These are phyloP conservation scores for Herpetomonas samuelpessoai DNA, from an alignment of 208 protist genomes.

Conservation along the genomic window DNA sequence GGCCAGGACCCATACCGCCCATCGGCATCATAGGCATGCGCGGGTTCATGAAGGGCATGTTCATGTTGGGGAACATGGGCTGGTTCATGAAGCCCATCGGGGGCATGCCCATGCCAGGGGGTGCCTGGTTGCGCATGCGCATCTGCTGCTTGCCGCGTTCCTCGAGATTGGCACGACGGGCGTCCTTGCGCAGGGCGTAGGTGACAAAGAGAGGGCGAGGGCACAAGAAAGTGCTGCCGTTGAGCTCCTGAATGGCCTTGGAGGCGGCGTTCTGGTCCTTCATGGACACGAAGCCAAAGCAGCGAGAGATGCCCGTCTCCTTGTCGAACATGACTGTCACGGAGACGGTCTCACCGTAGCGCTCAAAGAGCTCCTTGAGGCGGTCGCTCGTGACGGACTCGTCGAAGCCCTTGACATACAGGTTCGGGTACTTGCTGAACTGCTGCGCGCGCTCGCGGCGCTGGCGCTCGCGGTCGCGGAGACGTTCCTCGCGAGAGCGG, in stretches of 20 bases:
- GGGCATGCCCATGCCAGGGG: constrained; percentile 51
- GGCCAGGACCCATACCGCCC: constrained; percentile 31
- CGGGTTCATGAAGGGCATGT: constrained; percentile 74
- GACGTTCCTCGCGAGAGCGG: constrained; percentile 96
- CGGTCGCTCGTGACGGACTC: constrained; percentile 95
- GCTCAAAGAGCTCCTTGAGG: constrained; percentile 94
- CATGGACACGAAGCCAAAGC: constrained; percentile 99
- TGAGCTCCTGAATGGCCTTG: constrained; percentile 95
- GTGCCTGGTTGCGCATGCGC: constrained; percentile 70
- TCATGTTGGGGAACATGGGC: constrained; percentile 53
- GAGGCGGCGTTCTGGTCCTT: constrained; percentile 93
- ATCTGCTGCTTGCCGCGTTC: constrained; percentile 82
- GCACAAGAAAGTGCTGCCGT: constrained; percentile 94
- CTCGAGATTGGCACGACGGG: constrained; percentile 94
- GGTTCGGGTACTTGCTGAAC: constrained; percentile 95
- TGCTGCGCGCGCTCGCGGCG: constrained; percentile 91
- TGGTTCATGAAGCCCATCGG: constrained; percentile 51
- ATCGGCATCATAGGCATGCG: constrained; percentile 81
- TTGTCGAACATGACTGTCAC: constrained; percentile 97
- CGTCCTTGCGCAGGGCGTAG: constrained; percentile 96
- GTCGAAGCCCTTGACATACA: constrained; percentile 99
- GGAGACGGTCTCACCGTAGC: constrained; percentile 96
- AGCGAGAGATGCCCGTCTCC: constrained; percentile 85
- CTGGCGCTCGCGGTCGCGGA: constrained; percentile 74
- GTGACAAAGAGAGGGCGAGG: constrained; percentile 97